Evolutionary conservation across 345 rosid species (phyloP).

Genomic region (Anastatica hierochuntica): DNA sequence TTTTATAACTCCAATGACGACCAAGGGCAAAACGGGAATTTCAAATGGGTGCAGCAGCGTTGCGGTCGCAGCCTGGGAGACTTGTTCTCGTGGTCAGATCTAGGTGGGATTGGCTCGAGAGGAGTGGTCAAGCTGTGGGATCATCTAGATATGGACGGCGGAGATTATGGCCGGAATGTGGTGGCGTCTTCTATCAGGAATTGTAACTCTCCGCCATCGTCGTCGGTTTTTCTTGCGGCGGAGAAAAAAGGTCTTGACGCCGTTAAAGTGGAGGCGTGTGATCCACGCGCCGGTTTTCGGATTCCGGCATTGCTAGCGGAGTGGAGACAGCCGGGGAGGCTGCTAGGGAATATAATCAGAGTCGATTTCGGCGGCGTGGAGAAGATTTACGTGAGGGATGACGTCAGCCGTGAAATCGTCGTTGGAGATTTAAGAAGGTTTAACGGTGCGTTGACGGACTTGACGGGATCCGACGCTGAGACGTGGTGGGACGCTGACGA

Average conservation of each 20-base stretch:
- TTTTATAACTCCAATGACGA: background rate
- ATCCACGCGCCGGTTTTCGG: conserved; percentile 35
- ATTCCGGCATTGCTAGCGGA: conserved; percentile 51
- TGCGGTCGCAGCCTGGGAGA: conserved; percentile 39
- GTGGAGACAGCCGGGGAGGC: conserved; percentile 34
- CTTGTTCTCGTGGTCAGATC: conserved; percentile 17
- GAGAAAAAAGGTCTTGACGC: conserved; percentile 18
- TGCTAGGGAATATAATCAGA: conserved; percentile 24
- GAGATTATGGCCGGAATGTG: conserved; percentile 29
- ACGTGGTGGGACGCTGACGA: conserved; percentile 54
- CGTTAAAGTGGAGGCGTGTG: conserved; percentile 45
- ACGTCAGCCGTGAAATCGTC: conserved; percentile 28
- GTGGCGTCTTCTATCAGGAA: conserved; percentile 27
- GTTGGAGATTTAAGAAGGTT: conserved; percentile 57
- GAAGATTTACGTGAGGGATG: conserved; percentile 42
- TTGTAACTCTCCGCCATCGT: conserved; percentile 24
- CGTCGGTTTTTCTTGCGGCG: conserved; percentile 35
- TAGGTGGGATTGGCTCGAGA: conserved; percentile 6
- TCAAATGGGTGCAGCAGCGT: conserved; percentile 18
- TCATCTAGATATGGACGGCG: conserved; percentile 29
- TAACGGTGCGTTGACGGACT: conserved; percentile 41
- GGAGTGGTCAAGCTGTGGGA: conserved; percentile 27
- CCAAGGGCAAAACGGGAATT: conserved; percentile 1
- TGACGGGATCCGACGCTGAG: conserved; percentile 36
- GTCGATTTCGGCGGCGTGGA: conserved; percentile 26